A percentile compares a stretch with the other conserved stretches of the same genome.
Conservation (phyloP, 2,329 filamentous ascomycete species). For the Diplocarpon mali region DNA sequence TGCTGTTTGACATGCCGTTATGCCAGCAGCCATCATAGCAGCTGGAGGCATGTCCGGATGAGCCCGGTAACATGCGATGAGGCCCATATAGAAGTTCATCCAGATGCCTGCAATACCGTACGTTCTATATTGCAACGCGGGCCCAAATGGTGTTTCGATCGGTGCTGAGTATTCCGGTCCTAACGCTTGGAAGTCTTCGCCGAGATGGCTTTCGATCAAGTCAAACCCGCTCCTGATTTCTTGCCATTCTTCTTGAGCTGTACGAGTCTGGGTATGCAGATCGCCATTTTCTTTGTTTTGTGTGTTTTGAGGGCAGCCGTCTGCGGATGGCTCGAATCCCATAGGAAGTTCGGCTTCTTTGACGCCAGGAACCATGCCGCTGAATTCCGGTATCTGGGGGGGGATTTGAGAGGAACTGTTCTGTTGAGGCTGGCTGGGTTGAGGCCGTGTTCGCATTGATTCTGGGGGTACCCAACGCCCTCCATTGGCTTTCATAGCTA, state of each 20-base stretch:
- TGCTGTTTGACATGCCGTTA: conserved; percentile 63
- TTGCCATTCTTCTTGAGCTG: conserved; percentile 55
- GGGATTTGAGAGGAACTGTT: conserved; percentile 10
- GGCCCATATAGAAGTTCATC: conserved; percentile 76
- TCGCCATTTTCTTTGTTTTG: conserved; percentile 17
- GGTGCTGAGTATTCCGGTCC: conserved; percentile 52
- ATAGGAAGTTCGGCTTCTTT: conserved; percentile 22
- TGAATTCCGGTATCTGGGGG: conserved; percentile 19
- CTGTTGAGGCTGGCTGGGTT: conserved; percentile 3
- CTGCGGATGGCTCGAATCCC: conserved; percentile 19
- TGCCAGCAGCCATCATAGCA: conserved; percentile 69
- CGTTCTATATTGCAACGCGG: conserved; percentile 69
- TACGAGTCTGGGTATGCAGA: conserved; percentile 17
- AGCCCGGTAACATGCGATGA: conserved; percentile 70
- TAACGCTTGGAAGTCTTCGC: conserved; percentile 66
- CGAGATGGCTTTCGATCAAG: conserved; percentile 53
- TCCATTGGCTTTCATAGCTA: conserved; percentile 45
- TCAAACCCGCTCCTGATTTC: conserved; percentile 62
- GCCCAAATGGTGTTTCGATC: conserved; percentile 68
- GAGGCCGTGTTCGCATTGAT: conserved; percentile 6
- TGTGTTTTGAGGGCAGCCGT: conserved; percentile 15
- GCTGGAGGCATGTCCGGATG: conserved; percentile 89
- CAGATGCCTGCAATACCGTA: conserved; percentile 82
- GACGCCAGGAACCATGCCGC: conserved; percentile 24
- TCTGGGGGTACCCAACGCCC: conserved; percentile 27